Evolutionary conservation across 1,284 basidiomycete genomes (phyloP), one percentile per base, ranked within the genome.

Genomic region (Coniferiporia sulphurascens): DNA sequence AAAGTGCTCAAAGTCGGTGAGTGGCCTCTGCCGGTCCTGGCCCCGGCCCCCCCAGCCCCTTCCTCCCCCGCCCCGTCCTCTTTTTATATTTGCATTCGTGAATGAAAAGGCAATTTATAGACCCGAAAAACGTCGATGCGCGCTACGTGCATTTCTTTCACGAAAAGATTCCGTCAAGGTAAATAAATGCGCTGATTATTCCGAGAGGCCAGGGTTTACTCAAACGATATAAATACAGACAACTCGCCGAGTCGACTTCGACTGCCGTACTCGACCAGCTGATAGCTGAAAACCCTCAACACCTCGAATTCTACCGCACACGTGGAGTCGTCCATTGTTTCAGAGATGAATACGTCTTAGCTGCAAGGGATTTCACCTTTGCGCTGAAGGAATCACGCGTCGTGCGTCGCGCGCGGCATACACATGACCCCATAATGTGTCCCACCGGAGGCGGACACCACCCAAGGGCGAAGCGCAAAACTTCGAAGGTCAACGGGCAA

Each of bases 121-220:
- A 92, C 68, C 88, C 89, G 0, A 76, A 79, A 64, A 86, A 92
- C 65, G 66, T 79, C 6, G 89, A 93, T 66, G 90, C 91, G 4
- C 83, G 80, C 76, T 93, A 93, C 70, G 89, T 93, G 3, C 87
- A 92, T 66, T 93, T 93, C 69, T 93, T 93, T 72, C 91, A 93
- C 67, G 90, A 93, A 69, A 92, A 91, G 73, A 93, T 93, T 65
- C 91, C 91, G 21, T 92, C 90, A 57, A 80, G 90, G 90, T 91
- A 65, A 54, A 78, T 75, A 34, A 21, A 13, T 17, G 46, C 27
- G 5, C 15, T 27, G 32, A 41, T 58, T 51, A 49, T 56, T 62
- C 3, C 8, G 9, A 38, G 45, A 4, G 8, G 15, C 8, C 12
- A 46, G 21, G 12, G 41, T 49, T 49, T 21, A 48, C 65, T 38